These are phyloP conservation scores for Gentiana dahurica DNA, from an alignment of 257 asterid genomes.

Conservation along the genomic window DNA sequence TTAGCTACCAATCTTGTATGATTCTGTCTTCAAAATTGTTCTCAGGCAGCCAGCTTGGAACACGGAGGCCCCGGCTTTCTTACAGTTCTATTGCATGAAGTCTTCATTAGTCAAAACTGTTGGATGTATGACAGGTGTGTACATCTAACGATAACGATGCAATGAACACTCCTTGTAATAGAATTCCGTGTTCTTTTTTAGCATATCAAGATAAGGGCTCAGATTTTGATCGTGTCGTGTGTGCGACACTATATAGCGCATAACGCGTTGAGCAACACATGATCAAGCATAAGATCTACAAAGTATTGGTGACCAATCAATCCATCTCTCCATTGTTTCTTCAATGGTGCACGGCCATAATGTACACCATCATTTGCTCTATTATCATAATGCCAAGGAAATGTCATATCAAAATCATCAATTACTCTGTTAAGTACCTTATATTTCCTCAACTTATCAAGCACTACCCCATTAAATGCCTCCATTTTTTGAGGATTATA, in stretches of 20 bases:
- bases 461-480: constrained; percentile 69
- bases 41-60: background rate
- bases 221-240: background rate
- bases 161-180: no score
- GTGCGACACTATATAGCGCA: constrained; percentile 22
- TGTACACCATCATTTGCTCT: constrained; percentile 92
- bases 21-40: constrained; percentile 2
- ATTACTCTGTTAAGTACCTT: constrained; percentile 39
- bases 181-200: no score
- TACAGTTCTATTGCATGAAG: no score
- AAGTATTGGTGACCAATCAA: constrained; percentile 83
- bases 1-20: constrained; percentile 34
- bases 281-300: constrained; percentile 90
- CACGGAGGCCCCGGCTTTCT: background rate
- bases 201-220: no score
- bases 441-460: constrained; percentile 62
- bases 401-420: constrained; percentile 85
- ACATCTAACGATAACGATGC: no score
- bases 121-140: no score
- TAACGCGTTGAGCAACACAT: constrained; percentile 54
- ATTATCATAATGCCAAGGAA: constrained; percentile 89
- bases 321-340: constrained; percentile 79
- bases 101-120: no score
- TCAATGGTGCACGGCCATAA: constrained; percentile 81
- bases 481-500: constrained; percentile 94